Conservation (phyloP, 1,284 basidiomycete species). For the Albatrellus sp. region DNA sequence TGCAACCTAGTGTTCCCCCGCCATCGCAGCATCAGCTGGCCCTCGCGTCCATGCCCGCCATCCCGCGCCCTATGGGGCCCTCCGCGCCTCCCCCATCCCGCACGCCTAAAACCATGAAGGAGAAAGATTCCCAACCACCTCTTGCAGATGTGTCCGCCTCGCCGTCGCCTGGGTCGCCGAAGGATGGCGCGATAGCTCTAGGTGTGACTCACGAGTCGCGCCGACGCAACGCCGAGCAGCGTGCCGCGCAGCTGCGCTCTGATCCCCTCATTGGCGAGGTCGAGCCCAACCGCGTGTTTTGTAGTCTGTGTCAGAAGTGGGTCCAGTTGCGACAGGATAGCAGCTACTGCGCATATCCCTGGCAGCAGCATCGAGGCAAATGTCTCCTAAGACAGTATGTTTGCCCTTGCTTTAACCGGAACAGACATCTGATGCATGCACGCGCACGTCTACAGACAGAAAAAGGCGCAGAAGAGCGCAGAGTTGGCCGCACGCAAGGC, state of each 20-base stretch:
- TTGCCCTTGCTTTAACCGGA: conserved; percentile 25
- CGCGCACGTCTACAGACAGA: conserved; percentile 14
- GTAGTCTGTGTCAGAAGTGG: conserved; percentile 63
- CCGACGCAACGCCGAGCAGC: conserved; percentile 60
- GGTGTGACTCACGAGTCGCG: conserved; percentile 38
- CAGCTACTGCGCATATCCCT: conserved; percentile 65
- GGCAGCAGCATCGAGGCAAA: conserved; percentile 63
- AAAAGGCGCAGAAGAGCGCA: conserved; percentile 28
- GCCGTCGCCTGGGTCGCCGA: conserved; percentile 11
- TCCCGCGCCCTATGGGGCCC: conserved; percentile 9
- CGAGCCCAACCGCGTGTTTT: conserved; percentile 65
- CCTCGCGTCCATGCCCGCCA: conserved; percentile 18
- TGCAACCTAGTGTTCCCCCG: conserved; percentile 20
- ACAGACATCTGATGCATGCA: conserved; percentile 6
- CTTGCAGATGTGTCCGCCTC: conserved; percentile 12
- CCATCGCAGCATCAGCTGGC: conserved; percentile 23
- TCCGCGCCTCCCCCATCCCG: conserved; percentile 11
- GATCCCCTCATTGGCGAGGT: conserved; percentile 53
- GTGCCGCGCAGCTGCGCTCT: conserved; percentile 50
- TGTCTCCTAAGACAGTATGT: conserved; percentile 44
- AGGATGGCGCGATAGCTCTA: not conserved
- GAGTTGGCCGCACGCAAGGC: conserved; percentile 15
- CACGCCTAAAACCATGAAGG: not conserved
- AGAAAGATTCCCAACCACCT: conserved; percentile 8
- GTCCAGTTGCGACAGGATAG: conserved; percentile 63